Percentiles rank a stretch among this genome's conserved stretches.
These are phyloP conservation scores for Xylaria sp. DNA, from an alignment of 2,329 filamentous ascomycete genomes.

Conservation along the genomic window DNA sequence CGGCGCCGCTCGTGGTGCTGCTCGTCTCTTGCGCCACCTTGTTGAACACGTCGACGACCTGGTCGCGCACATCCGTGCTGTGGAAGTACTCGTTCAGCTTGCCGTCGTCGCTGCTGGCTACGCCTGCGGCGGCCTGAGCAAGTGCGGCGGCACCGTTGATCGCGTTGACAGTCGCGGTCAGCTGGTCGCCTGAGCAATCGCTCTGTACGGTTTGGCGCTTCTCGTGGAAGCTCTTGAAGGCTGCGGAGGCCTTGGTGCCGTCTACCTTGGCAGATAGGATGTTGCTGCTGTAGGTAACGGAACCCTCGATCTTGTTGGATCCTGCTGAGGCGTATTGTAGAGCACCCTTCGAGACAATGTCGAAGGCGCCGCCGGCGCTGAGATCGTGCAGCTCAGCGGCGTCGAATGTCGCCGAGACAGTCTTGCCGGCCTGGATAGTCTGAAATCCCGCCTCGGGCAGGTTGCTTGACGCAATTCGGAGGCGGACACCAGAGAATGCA, in stretches of 20 bases:
- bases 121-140: constrained; percentile 57
- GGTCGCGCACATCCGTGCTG: constrained; percentile 50
- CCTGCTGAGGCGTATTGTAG: constrained; percentile 64
- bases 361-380: constrained; percentile 62
- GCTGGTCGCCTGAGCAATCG: constrained; percentile 62
- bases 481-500: constrained; percentile 63
- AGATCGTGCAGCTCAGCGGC: constrained; percentile 65
- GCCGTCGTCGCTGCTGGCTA: constrained; percentile 65
- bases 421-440: constrained; percentile 58
- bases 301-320: constrained; percentile 63
- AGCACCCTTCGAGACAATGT: constrained; percentile 64
- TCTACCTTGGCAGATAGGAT: constrained; percentile 66
- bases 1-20: constrained; percentile 58
- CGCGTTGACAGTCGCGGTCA: constrained; percentile 58
- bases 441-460: constrained; percentile 60
- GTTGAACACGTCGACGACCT: constrained; percentile 54
- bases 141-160: constrained; percentile 63
- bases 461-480: constrained; percentile 55
- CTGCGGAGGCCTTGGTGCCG: constrained; percentile 61
- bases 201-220: constrained; percentile 58
- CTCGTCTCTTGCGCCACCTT: constrained; percentile 64
- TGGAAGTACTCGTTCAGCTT: constrained; percentile 74
- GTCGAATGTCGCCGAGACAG: constrained; percentile 63
- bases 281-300: constrained; percentile 68
- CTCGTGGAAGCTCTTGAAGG: constrained; percentile 57